Conservation (phyloP, 768 basidiomycete species). For the Lactarius trivialis region DNA sequence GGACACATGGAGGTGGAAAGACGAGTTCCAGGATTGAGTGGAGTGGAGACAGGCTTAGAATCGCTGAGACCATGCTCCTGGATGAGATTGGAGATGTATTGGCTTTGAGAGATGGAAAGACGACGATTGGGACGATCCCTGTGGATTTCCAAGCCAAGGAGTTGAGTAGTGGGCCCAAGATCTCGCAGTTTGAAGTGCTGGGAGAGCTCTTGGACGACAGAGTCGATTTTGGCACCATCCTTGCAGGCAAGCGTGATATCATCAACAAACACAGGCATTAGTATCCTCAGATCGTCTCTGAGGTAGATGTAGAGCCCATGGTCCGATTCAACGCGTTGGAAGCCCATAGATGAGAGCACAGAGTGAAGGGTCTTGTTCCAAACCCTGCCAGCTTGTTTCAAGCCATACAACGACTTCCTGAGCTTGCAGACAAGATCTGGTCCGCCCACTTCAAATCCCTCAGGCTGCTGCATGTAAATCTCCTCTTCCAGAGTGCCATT, state of each 20-base stretch:
- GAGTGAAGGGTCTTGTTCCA: background rate
- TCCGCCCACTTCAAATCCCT: background rate
- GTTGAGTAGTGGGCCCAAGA: background rate
- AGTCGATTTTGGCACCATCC: background rate
- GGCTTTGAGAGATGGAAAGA: constrained; percentile 3
- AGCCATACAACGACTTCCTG: background rate
- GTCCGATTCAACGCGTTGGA: background rate
- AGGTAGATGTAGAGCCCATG: background rate
- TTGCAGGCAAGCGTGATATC: background rate
- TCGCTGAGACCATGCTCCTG: background rate
- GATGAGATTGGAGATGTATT: background rate
- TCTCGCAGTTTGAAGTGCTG: constrained; percentile 4
- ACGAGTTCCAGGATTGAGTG: constrained; percentile 3
- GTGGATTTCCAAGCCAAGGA: background rate
- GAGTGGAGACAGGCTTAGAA: constrained; percentile 1
- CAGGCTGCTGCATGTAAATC: background rate
- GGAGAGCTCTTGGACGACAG: background rate
- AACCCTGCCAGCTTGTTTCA: background rate
- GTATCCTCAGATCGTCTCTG: background rate
- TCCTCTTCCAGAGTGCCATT: background rate
- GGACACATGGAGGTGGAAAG: constrained; percentile 6
- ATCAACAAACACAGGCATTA: background rate
- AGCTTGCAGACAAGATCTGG: background rate
- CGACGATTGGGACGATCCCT: background rate
- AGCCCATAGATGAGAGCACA: background rate